Evolutionary conservation across 2,329 filamentous ascomycete genomes (phyloP).

Genomic region (Colletotrichum tabaci): DNA sequence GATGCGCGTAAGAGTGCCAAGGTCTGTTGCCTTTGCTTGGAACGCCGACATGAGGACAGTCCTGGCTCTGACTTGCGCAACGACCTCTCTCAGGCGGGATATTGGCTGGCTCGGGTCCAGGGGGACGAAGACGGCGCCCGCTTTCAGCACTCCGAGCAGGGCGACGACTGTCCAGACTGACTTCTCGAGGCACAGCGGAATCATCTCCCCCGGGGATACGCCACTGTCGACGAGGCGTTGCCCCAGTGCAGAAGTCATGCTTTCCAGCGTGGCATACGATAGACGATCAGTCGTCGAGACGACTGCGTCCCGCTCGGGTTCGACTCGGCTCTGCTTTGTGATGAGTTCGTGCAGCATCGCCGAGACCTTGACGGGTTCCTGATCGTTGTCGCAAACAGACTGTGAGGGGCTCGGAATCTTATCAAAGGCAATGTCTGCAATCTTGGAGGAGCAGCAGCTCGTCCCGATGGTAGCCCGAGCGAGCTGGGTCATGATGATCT

Average conservation of each 20-base stretch:
- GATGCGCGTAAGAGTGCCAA: not conserved
- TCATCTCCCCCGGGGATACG: not conserved
- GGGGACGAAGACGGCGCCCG: conserved; percentile 28
- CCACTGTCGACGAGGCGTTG: not conserved
- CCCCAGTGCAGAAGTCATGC: conserved; percentile 10
- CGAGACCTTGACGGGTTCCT: not conserved
- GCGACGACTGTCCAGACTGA: conserved; percentile 33
- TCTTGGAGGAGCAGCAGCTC: no score
- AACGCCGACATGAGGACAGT: conserved; percentile 8
- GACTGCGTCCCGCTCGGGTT: conserved; percentile 8
- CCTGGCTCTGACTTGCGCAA: conserved; percentile 6
- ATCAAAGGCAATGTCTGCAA: not conserved
- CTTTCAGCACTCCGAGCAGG: conserved; percentile 31
- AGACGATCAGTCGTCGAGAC: not conserved
- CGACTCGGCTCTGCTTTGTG: not conserved
- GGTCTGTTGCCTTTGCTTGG: conserved; percentile 26
- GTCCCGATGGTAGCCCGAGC: conserved; percentile 1
- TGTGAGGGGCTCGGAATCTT: not conserved
- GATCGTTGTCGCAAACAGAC: no score
- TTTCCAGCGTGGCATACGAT: conserved; percentile 12
- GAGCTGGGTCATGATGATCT: conserved; percentile 26
- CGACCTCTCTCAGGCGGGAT: conserved; percentile 17
- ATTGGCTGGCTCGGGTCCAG: conserved; percentile 34
- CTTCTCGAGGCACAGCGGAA: conserved; percentile 36
- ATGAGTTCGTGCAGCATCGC: conserved; percentile 13